Percentiles rank a stretch among this genome's conserved stretches.
Conservation (phyloP, 495 filamentous ascomycete genomes). For the Penicillium coffeae region DNA sequence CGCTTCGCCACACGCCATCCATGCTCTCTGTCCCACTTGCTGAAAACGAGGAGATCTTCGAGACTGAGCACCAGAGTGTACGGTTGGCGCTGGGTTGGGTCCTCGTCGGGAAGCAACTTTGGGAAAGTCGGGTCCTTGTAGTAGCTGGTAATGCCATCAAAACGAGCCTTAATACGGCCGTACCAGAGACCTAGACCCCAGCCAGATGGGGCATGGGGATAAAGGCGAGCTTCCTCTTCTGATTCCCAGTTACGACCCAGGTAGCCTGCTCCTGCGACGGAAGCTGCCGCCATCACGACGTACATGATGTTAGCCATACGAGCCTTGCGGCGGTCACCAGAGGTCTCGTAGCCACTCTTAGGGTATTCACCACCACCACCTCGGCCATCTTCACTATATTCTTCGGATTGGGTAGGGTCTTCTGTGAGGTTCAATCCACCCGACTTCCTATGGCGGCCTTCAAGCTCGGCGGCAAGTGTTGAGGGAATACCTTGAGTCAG, state of each 20-base stretch:
- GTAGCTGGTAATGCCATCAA: slow-evolving; percentile 72
- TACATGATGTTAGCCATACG: slow-evolving; percentile 67
- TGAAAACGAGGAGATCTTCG: slow-evolving; percentile 91
- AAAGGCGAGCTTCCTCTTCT: slow-evolving; percentile 60
- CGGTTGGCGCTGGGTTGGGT: slow-evolving; percentile 75
- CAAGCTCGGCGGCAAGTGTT: slow-evolving; percentile 68
- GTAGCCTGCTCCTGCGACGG: slow-evolving; percentile 57
- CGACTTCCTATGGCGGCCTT: slow-evolving; percentile 49
- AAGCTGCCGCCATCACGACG: slow-evolving; percentile 43
- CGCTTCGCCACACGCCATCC: slow-evolving; percentile 96
- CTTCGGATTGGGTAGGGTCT: slow-evolving; percentile 47
- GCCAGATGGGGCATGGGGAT: slow-evolving; percentile 67
- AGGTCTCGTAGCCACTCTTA: slow-evolving; percentile 85
- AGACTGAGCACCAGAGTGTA: slow-evolving; percentile 90
- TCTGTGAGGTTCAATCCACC: slow-evolving; percentile 54
- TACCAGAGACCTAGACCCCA: slow-evolving; percentile 74
- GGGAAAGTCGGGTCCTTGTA: slow-evolving; percentile 96
- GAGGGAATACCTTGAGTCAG: slow-evolving; percentile 89
- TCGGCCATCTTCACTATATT: slow-evolving; percentile 43
- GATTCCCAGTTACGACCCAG: slow-evolving; percentile 83
- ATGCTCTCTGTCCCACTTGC: slow-evolving; percentile 87
- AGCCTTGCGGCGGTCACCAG: slow-evolving; percentile 73
- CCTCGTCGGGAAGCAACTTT: slow-evolving; percentile 86
- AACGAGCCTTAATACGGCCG: slow-evolving; percentile 69
- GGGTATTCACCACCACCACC: slow-evolving; percentile 59